Percentiles rank a stretch among this genome's conserved stretches.
These are phyloP conservation scores for Aspergillus sparsus DNA, from an alignment of 495 filamentous ascomycete genomes.

Conservation along the genomic window DNA sequence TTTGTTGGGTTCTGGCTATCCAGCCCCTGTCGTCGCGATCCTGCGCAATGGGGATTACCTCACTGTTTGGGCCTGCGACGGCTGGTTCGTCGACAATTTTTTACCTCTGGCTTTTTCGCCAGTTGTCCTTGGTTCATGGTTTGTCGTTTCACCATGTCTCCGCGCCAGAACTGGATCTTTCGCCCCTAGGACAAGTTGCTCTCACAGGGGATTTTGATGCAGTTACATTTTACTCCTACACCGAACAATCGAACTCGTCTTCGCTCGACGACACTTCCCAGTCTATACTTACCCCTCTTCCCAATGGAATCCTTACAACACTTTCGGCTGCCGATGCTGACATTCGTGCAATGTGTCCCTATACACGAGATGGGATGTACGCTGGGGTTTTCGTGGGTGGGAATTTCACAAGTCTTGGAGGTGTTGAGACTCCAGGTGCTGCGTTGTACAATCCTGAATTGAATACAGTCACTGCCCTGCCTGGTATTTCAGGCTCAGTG, in stretches of 20 bases:
- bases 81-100: conserved; percentile 47
- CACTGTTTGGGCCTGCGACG: conserved; percentile 58
- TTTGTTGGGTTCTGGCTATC: conserved; percentile 16
- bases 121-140: conserved; percentile 53
- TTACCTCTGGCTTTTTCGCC: conserved; percentile 41
- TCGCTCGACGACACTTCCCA: conserved; percentile 74
- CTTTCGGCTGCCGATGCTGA: conserved; percentile 75
- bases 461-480: conserved; percentile 65
- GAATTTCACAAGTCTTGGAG: conserved; percentile 92
- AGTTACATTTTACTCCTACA: conserved; percentile 85
- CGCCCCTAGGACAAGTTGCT: conserved; percentile 78
- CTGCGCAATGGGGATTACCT: conserved; percentile 56
- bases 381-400: conserved; percentile 82
- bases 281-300: conserved; percentile 77
- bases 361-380: conserved; percentile 65
- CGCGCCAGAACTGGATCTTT: conserved; percentile 77
- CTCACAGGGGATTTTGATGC: conserved; percentile 89
- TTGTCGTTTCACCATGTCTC: conserved; percentile 72
- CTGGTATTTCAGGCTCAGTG: conserved; percentile 80
- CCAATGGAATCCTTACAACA: conserved; percentile 79
- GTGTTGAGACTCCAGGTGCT: conserved; percentile 71
- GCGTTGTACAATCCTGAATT: conserved; percentile 76
- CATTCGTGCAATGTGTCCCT: conserved; percentile 85
- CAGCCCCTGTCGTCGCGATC: conserved; percentile 46
- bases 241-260: conserved; percentile 70